These are phyloP conservation scores for Elsinoe australis DNA, from an alignment of 2,329 filamentous ascomycete genomes.

Conservation along the genomic window DNA sequence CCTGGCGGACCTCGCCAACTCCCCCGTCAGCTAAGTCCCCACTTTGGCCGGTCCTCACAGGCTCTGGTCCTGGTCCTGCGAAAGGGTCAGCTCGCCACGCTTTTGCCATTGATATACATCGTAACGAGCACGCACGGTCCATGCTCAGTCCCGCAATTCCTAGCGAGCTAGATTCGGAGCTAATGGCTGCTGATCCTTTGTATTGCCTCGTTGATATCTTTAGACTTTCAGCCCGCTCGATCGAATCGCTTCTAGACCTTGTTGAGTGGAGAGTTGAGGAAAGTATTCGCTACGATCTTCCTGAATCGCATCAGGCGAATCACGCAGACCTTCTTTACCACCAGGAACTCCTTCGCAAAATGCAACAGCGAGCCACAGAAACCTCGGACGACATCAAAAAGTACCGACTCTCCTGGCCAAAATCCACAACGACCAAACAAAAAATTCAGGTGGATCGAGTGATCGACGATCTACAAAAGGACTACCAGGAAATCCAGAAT, in stretches of 20 bases:
- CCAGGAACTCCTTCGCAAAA: not conserved
- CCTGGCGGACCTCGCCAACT: not conserved
- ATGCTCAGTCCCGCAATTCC: too few relatives aligned
- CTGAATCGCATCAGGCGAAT: not conserved
- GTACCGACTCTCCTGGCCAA: not conserved
- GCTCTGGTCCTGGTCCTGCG: not conserved
- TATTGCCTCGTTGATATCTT: conserved; percentile 5
- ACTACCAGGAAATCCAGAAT: not conserved
- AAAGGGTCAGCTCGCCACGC: not conserved
- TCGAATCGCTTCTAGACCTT: not conserved
- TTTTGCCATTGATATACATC: not conserved
- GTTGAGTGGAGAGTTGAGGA: not conserved
- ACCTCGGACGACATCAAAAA: not conserved
- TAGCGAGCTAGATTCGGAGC: not conserved
- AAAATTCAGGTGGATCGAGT: not conserved
- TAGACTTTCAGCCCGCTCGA: not conserved
- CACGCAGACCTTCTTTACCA: conserved; percentile 2
- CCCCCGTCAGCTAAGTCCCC: not conserved
- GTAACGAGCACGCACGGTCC: too few relatives aligned
- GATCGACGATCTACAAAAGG: not conserved
- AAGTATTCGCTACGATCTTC: not conserved
- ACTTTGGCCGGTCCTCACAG: not conserved
- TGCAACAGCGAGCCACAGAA: not conserved
- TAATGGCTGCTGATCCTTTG: conserved; percentile 1
- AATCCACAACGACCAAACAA: not conserved